Percentiles rank a stretch among this genome's conserved stretches.
These are phyloP conservation scores for Talaromyces marneffei DNA, from an alignment of 2,329 filamentous ascomycete genomes.

Conservation along the genomic window DNA sequence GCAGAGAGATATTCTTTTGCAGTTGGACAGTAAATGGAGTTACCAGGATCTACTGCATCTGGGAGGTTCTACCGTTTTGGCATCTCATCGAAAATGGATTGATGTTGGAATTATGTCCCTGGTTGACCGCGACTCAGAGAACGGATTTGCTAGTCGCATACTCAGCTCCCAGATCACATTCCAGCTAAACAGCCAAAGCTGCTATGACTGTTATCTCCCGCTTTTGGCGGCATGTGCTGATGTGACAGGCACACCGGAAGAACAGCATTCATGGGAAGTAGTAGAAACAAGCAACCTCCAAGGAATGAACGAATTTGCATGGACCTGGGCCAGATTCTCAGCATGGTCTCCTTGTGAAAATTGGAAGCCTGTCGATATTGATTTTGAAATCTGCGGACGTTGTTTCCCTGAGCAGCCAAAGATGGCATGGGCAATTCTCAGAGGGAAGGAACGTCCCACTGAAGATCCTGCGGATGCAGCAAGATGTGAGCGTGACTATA, in stretches of 20 bases:
- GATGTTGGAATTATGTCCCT: conserved; percentile 1
- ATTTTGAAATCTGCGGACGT: conserved; percentile 19
- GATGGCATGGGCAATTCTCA: conserved; percentile 30
- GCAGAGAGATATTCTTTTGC: conserved; percentile 41
- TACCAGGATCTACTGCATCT: background rate
- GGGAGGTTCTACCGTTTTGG: conserved; percentile 18
- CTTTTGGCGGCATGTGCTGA: conserved; percentile 26
- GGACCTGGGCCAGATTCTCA: conserved; percentile 29
- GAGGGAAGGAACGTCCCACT: conserved; percentile 29
- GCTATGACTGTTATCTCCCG: conserved; percentile 28
- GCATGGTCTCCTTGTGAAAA: conserved; percentile 22
- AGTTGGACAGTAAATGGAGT: conserved; percentile 9
- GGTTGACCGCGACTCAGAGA: background rate
- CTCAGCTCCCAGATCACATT: conserved; percentile 17
- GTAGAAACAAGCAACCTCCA: conserved; percentile 23
- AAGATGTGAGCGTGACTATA: conserved; percentile 47
- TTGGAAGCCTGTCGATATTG: conserved; percentile 23
- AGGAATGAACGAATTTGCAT: conserved; percentile 25
- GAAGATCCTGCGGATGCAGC: conserved; percentile 50
- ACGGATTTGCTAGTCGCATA: conserved; percentile 17
- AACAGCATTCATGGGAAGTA: conserved; percentile 23
- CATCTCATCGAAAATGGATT: conserved; percentile 29
- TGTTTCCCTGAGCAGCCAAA: conserved; percentile 31
- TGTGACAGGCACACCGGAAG: conserved; percentile 4
- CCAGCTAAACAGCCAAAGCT: conserved; percentile 19